Base-by-base conservation (phyloP, 306 rosid genomes). In the Begonia loranthoides region DNA sequence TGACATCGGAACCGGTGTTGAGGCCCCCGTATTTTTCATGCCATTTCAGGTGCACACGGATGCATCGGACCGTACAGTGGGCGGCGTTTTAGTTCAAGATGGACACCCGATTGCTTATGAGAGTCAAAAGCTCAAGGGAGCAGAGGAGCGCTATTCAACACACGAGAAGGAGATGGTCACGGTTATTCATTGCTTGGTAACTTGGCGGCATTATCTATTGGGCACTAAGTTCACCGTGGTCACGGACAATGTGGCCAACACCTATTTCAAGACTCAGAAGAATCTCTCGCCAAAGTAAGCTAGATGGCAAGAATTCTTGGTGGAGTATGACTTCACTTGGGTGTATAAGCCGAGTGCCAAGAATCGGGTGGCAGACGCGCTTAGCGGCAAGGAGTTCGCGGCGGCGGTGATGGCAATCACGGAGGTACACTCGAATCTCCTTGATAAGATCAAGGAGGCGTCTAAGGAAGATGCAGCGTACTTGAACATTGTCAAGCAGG, bases 211-310 rank as follows among this genome's bases (percentile, higher is more conserved):
- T 15, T 46, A 5, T 8, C 50, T 46, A 1, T 15, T 46, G 12
- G 14, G 50, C 0, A 46, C 46, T 1, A 46, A 46, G 10, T 46
- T 46, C 3, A 15, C 11, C 4, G 50, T 13, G 6, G 7, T 46
- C 9, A 46, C 43, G 10, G 33, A 52, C 15, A 61, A 61, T 51
- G 45, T 61, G 15, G 59, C 52, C 2, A 1, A 44, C n/a, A 61
- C 45, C 7, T 61, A 61, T 28, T 50, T 56, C 5, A 13, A 19
- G 2, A 49, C 46, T 0, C 45, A 52, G 15, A 61, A 64, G 43
- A 64, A 64, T 46, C 0, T 64, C 10, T 10, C 53, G 0, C 54
- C 48, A 0, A 65, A 57, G 41, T 48, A 56, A 17, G 54, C 69
- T 0, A 6, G 63, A 0, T 57, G 64, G 58, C 24, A 51, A 3